Percentiles rank a stretch among this genome's conserved stretches.
Conservation (phyloP, 2,329 filamentous ascomycete species). For the Chalaropsis thielavioides region DNA sequence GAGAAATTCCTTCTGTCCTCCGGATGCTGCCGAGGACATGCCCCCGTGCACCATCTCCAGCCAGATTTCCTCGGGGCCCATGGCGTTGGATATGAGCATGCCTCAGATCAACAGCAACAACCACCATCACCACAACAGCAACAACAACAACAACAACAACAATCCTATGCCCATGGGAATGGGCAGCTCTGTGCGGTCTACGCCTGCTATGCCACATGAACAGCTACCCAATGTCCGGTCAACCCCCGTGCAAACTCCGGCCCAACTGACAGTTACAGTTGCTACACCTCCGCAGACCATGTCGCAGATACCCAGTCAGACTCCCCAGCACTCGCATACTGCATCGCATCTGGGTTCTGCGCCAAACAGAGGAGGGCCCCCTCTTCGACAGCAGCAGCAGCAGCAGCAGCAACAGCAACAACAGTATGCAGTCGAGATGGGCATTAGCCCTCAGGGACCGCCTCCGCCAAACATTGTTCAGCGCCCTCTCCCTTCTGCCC, state of each 20-base stretch:
- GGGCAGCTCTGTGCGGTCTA: slow-evolving; percentile 9
- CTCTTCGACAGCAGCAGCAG: slow-evolving; percentile 13
- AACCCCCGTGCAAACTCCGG: slow-evolving; percentile 13
- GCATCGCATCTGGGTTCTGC: slow-evolving; percentile 2
- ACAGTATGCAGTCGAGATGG: background rate
- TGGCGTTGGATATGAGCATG: slow-evolving; percentile 17
- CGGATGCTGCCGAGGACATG: slow-evolving; percentile 30
- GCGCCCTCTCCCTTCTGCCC: slow-evolving; percentile 23
- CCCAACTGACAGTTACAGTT: slow-evolving; percentile 23
- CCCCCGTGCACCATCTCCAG: slow-evolving; percentile 11
- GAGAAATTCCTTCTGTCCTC: slow-evolving; percentile 50
- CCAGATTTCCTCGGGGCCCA: slow-evolving; percentile 11
- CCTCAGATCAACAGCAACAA: background rate
- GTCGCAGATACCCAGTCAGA: slow-evolving; percentile 9
- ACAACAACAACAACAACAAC: background rate
- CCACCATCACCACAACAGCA: background rate
- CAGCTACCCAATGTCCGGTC: slow-evolving; percentile 7
- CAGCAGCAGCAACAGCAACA: slow-evolving; percentile 19
- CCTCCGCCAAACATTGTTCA: slow-evolving; percentile 25
- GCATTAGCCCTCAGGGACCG: slow-evolving; percentile 1
- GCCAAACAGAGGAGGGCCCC: slow-evolving; percentile 9
- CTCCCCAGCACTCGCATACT: slow-evolving; percentile 12
- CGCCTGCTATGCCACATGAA: slow-evolving; percentile 9
- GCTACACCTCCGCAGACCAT: slow-evolving; percentile 10
- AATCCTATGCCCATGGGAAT: slow-evolving; percentile 4